phyloP scores from a whole-genome alignment of 2,329 filamentous ascomycete genomes.

The Cercospora citrullina region DNA sequence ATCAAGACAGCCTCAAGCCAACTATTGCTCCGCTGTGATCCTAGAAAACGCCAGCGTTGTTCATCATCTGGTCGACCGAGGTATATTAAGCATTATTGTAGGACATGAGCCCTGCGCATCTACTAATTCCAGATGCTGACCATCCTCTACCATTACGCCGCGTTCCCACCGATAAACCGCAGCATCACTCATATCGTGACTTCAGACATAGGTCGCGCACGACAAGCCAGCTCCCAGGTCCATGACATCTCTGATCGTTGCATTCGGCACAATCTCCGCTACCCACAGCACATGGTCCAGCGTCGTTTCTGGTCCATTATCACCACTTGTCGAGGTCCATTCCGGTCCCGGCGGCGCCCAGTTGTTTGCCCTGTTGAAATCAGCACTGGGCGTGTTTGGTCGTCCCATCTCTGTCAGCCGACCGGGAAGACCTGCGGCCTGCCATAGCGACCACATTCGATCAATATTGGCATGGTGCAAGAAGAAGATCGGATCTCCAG shows the following conservation, averaged over 20 bases:
- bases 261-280: conserved; percentile 26
- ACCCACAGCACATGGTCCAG: conserved; percentile 28
- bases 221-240: conserved; percentile 18
- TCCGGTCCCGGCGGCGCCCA: conserved; percentile 27
- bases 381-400: conserved; percentile 23
- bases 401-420: conserved; percentile 23
- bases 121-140: neutral
- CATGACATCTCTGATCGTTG: conserved; percentile 26
- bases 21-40: neutral
- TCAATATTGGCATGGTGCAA: conserved; percentile 30
- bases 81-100: neutral
- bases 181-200: neutral
- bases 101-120: neutral
- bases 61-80: neutral
- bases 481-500: conserved; percentile 30
- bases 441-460: conserved; percentile 27
- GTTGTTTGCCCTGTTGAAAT: conserved; percentile 22
- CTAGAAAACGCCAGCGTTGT: neutral
- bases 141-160: neutral
- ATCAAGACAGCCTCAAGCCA: too few relatives aligned
- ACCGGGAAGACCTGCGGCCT: conserved; percentile 12
- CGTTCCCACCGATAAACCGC: neutral
- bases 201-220: conserved; percentile 25
- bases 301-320: conserved; percentile 23
- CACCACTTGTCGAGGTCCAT: conserved; percentile 24